phyloP scores from a whole-genome alignment of 2,329 filamentous ascomycete genomes.

The Xylaria sp. region DNA sequence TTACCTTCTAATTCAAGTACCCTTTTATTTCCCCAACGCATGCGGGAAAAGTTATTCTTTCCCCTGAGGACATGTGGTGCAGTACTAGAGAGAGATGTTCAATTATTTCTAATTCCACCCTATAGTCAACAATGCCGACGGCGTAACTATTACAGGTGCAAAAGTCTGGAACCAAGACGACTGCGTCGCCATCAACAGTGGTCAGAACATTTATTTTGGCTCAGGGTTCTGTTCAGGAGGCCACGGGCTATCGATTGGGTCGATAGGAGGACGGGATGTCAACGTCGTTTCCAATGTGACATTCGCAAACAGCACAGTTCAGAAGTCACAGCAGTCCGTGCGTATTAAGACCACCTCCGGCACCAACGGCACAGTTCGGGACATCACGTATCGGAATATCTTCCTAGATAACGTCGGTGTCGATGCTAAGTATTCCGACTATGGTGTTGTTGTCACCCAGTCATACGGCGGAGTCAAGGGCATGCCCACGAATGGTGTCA shows the following conservation, averaged over 20 bases:
- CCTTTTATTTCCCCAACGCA: neutral
- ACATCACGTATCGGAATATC: conserved; percentile 59
- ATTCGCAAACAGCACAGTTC: conserved; percentile 54
- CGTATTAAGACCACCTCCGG: conserved; percentile 63
- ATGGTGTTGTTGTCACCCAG: conserved; percentile 64
- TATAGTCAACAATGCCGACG: conserved; percentile 49
- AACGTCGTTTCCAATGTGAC: conserved; percentile 61
- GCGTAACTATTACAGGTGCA: conserved; percentile 56
- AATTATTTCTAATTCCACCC: neutral
- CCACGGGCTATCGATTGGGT: conserved; percentile 52
- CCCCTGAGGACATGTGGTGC: neutral
- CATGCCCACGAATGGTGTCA: conserved; percentile 53
- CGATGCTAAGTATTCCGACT: conserved; percentile 39
- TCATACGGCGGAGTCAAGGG: conserved; percentile 55
- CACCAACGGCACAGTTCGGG: conserved; percentile 56
- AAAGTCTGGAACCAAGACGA: conserved; percentile 64
- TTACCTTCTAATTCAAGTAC: neutral
- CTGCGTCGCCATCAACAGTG: conserved; percentile 63
- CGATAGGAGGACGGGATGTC: conserved; percentile 26
- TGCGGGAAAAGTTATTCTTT: too few relatives aligned
- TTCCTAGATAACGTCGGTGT: conserved; percentile 35
- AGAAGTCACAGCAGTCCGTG: conserved; percentile 60
- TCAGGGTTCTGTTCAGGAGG: conserved; percentile 55
- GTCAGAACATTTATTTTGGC: conserved; percentile 49
- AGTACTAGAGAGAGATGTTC: neutral